Evolutionary conservation across 805 yeast species (phyloP).

Genomic region (Suhomyces emberorum): DNA sequence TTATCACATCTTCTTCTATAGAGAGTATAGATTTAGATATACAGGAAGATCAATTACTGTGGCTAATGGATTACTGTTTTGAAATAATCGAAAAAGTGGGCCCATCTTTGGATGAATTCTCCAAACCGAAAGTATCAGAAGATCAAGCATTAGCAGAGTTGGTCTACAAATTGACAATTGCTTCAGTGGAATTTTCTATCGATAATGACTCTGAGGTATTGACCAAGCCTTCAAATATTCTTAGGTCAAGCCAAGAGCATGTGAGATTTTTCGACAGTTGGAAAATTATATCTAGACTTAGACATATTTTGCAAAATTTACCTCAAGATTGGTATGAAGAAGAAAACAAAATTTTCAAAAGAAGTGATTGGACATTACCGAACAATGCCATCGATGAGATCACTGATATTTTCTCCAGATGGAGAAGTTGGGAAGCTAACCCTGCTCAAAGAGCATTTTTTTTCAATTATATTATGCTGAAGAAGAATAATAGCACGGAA

Average conservation of each 20-base stretch:
- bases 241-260: conserved; percentile 64
- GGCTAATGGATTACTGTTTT: conserved; percentile 19
- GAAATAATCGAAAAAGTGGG: conserved; percentile 9
- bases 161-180: conserved; percentile 39
- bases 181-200: conserved; percentile 43
- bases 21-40: conserved; percentile 19
- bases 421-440: conserved; percentile 92
- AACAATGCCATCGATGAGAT: conserved; percentile 53
- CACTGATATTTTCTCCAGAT: conserved; percentile 56
- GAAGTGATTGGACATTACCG: conserved; percentile 44
- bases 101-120: conserved; percentile 17
- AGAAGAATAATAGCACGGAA: not conserved
- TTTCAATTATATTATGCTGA: conserved; percentile 30
- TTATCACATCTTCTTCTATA: conserved; percentile 17
- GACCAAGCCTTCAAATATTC: conserved; percentile 82
- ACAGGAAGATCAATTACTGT: conserved; percentile 16
- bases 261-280: conserved; percentile 81
- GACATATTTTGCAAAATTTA: conserved; percentile 64
- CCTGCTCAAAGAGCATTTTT: conserved; percentile 56
- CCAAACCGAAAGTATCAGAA: conserved; percentile 10
- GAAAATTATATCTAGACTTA: conserved; percentile 75
- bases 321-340: conserved; percentile 51
- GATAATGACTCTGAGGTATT: conserved; percentile 86
- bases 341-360: conserved; percentile 28
- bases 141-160: conserved; percentile 29